Base-by-base conservation (phyloP, 331 rosid genomes). In the Ulmus americana region DNA sequence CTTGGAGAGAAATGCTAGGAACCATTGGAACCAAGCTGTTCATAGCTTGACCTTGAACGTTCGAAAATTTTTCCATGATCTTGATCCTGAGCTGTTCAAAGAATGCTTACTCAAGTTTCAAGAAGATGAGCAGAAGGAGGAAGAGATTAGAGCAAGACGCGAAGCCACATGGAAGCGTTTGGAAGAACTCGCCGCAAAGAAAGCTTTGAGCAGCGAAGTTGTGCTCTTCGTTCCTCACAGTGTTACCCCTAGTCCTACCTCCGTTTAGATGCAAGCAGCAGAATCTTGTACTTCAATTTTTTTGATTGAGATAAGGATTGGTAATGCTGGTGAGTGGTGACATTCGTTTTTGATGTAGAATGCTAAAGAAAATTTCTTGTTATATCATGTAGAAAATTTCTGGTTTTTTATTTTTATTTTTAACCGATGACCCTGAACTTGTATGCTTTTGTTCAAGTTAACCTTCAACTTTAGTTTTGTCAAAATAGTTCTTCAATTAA, bases 11-110 rank as follows among this genome's bases (percentile, higher is more conserved):
- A 88, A 88, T 63, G 63, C 85, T 5, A 67, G 58, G 47, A 73
- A 67, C 68, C 95, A 88, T 61, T 88, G 95, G 95, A 88, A 85
- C 69, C 91, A 79, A 77, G 87, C 91, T 73, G 91, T 85, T 63
- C 89, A 78, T 76, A 85, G 91, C 72, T 71, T 88, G 87, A 83
- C 95, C 28, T 50, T 88, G 77, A 85, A 81, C 68, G 91, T 88
- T 68, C 74, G 80, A 56, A 83, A 85, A 77, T 81, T 83, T 72
- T 88, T 88, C 72, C 80, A 76, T 4, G 91, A 88, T 69, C 80
- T 78, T 52, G 89, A 85, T 74, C 87, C 73, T 64, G 84, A 73
- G 38, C 80, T 83, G 18, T 80, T 75, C 52, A 82, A 85, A 8
- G 86, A 85, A 63, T 85, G 87, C 76, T 75, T 69, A 70, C 69